Evolutionary conservation across 1,139 yeast genomes (phyloP).

Genomic region (Torulaspora pretoriensis): DNA sequence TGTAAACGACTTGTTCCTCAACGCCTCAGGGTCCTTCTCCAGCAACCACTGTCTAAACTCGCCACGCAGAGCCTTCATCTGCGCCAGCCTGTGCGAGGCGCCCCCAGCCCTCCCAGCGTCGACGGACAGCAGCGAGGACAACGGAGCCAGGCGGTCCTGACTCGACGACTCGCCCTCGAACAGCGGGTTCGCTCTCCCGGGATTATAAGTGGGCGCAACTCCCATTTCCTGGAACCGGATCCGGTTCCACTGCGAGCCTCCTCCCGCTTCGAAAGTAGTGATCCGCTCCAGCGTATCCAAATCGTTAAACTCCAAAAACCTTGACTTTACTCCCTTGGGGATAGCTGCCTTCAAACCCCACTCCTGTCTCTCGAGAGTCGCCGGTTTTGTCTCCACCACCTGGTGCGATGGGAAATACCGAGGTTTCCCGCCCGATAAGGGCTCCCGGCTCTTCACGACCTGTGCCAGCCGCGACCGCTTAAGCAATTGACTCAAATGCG

Average conservation of each 20-base stretch:
- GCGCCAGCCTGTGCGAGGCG: conserved; percentile 17
- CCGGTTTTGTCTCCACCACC: conserved; percentile 53
- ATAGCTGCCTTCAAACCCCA: conserved; percentile 61
- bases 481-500: conserved; percentile 17
- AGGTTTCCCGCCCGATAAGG: conserved; percentile 20
- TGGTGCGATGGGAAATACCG: conserved; percentile 49
- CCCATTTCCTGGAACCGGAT: conserved; percentile 52
- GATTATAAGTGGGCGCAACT: conserved; percentile 35
- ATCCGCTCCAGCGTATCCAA: conserved; percentile 51
- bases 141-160: conserved; percentile 18
- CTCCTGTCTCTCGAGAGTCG: conserved; percentile 52
- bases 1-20: conserved; percentile 31
- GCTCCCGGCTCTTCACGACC: conserved; percentile 25
- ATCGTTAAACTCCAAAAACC: conserved; percentile 47
- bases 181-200: conserved; percentile 35
- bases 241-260: conserved; percentile 47
- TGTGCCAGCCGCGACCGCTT: conserved; percentile 31
- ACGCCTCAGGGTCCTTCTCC: conserved; percentile 39
- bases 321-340: conserved; percentile 47
- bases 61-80: conserved; percentile 21
- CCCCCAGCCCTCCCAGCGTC: conserved; percentile 13
- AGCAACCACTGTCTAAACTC: conserved; percentile 44
- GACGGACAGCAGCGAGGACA: conserved; percentile 23
- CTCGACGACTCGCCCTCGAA: conserved; percentile 30
- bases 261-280: conserved; percentile 49